Evolutionary conservation across 2,329 filamentous ascomycete genomes (phyloP).

Genomic region (Arthroderma uncinatum): DNA sequence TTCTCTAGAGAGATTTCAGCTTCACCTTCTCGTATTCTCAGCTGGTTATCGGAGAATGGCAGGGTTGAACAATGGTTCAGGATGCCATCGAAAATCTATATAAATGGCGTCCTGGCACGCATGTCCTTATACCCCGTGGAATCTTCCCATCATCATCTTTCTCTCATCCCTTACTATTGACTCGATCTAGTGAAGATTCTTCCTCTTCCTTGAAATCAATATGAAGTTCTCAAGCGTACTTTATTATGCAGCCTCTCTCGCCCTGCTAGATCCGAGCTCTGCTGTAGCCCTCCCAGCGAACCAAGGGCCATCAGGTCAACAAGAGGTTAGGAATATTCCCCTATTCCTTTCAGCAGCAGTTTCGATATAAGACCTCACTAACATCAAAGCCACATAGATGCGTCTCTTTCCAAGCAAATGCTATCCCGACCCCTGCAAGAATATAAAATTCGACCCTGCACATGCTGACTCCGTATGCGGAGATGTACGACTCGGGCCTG

Average conservation of each 20-base stretch:
- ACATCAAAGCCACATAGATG: not conserved
- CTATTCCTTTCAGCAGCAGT: too few relatives aligned
- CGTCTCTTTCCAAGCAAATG: not conserved
- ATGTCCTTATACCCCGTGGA: too few relatives aligned
- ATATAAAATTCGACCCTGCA: not conserved
- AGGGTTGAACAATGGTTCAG: too few relatives aligned
- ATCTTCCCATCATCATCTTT: too few relatives aligned
- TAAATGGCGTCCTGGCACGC: too few relatives aligned
- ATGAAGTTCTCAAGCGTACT: not conserved
- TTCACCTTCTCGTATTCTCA: too few relatives aligned
- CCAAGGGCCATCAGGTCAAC: not conserved
- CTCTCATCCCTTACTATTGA: too few relatives aligned
- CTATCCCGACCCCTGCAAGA: constrained; percentile 2
- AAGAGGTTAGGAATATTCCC: not conserved
- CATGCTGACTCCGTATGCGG: not conserved
- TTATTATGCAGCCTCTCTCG: not conserved
- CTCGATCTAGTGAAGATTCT: too few relatives aligned
- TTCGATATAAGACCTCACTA: not conserved
- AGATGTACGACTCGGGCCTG: not conserved
- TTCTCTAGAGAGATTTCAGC: too few relatives aligned
- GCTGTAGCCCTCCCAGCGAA: not conserved
- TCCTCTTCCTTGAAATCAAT: too few relatives aligned
- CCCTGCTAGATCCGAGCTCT: not conserved
- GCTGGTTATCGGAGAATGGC: too few relatives aligned
- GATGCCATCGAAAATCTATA: too few relatives aligned